These are phyloP conservation scores for Megacollybia marginata DNA, from an alignment of 768 basidiomycete species.

Conservation along the genomic window DNA sequence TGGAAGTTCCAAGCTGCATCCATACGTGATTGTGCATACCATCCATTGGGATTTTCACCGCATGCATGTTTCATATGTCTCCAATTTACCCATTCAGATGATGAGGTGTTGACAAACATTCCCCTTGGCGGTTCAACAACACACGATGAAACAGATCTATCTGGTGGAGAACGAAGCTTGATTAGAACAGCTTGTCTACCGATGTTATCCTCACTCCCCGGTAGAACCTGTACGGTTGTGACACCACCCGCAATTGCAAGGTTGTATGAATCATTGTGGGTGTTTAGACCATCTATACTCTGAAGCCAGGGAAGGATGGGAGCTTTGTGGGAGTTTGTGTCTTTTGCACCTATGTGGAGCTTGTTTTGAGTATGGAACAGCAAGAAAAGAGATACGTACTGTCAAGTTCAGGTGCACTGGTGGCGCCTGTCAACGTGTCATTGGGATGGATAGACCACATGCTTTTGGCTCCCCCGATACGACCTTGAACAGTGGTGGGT, in stretches of 20 bases:
- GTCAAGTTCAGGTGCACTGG: slow-evolving; percentile 35
- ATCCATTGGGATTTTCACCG: no score
- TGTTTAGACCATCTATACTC: slow-evolving; percentile 67
- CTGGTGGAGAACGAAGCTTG: no score
- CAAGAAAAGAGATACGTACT: slow-evolving; percentile 29
- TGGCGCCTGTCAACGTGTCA: slow-evolving; percentile 30
- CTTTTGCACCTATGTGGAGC: slow-evolving; percentile 60
- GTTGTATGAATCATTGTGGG: slow-evolving; percentile 73
- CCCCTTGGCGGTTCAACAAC: no score
- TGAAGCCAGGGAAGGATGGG: no score
- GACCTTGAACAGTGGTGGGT: slow-evolving; percentile 52
- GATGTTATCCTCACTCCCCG: slow-evolving; percentile 63
- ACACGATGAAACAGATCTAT: no score
- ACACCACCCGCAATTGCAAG: no score
- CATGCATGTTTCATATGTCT: no score
- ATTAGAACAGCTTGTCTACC: slow-evolving; percentile 81
- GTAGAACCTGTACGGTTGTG: slow-evolving; percentile 56
- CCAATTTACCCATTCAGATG: no score
- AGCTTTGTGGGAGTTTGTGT: no score
- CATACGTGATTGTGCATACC: no score
- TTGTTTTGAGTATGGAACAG: slow-evolving; percentile 20
- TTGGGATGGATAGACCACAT: slow-evolving; percentile 49
- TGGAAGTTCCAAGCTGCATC: no score
- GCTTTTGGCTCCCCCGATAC: slow-evolving; percentile 55
- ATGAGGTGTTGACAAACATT: no score